Evolutionary conservation across 2,329 filamentous ascomycete genomes (phyloP).

Genomic region (Penicillium decumbens): DNA sequence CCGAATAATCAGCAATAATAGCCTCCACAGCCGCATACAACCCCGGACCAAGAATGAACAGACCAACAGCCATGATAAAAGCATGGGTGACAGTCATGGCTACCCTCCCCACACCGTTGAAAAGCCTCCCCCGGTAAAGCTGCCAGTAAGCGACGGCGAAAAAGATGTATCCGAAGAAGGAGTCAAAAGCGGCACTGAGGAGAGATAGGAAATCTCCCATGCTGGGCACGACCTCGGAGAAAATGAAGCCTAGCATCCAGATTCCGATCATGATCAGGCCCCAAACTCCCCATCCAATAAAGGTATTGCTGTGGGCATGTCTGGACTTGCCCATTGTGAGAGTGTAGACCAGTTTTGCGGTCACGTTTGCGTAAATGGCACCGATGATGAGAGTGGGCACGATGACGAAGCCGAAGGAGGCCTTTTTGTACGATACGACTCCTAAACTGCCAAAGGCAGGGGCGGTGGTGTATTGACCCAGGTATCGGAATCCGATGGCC

Average conservation of each 20-base stretch:
- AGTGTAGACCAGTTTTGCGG: slow-evolving; percentile 46
- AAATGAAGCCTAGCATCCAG: slow-evolving; percentile 46
- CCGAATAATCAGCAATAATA: slow-evolving; percentile 50
- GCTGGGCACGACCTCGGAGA: slow-evolving; percentile 47
- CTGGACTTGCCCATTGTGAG: slow-evolving; percentile 43
- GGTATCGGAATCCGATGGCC: slow-evolving; percentile 47
- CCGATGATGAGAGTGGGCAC: slow-evolving; percentile 49
- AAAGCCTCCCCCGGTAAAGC: slow-evolving; percentile 41
- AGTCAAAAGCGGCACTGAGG: slow-evolving; percentile 47
- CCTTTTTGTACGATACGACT: slow-evolving; percentile 45
- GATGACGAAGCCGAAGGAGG: slow-evolving; percentile 50
- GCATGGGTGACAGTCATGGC: slow-evolving; percentile 46
- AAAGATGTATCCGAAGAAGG: slow-evolving; percentile 51
- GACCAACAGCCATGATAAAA: slow-evolving; percentile 44
- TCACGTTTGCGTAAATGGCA: slow-evolving; percentile 50
- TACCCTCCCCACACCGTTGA: slow-evolving; percentile 32
- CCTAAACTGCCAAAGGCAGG: slow-evolving; percentile 49
- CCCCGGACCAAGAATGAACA: slow-evolving; percentile 51
- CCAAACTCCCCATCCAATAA: slow-evolving; percentile 49
- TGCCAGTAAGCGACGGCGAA: slow-evolving; percentile 50
- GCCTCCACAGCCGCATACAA: slow-evolving; percentile 52
- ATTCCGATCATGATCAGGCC: slow-evolving; percentile 39
- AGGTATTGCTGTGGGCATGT: slow-evolving; percentile 47
- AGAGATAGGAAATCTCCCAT: slow-evolving; percentile 51
- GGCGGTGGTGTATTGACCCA: slow-evolving; percentile 49